phyloP scores from a whole-genome alignment of 1,284 basidiomycete genomes.

The Malassezia cuniculi region DNA sequence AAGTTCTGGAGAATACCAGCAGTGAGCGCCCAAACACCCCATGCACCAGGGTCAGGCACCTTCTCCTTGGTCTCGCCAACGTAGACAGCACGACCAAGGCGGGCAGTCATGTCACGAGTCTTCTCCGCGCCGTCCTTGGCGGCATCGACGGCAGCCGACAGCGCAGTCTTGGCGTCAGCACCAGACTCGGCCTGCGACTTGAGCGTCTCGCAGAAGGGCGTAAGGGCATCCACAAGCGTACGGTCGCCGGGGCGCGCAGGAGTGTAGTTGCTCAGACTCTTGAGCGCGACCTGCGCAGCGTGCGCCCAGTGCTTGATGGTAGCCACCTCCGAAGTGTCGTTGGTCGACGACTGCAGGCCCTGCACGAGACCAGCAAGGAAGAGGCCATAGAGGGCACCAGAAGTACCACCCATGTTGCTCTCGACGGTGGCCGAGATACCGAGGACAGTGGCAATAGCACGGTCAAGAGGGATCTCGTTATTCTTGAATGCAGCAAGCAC shows the following conservation, averaged over 20 bases:
- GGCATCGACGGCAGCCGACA: conserved; percentile 46
- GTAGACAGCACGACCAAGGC: conserved; percentile 52
- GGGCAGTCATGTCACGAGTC: conserved; percentile 50
- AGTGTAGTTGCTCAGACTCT: conserved; percentile 48
- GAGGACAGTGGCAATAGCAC: conserved; percentile 33
- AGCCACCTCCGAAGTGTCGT: conserved; percentile 18
- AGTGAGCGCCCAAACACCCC: conserved; percentile 49
- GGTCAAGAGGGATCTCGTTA: conserved; percentile 32
- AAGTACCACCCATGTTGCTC: conserved; percentile 46
- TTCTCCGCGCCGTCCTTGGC: conserved; percentile 49
- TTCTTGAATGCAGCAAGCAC: conserved; percentile 31
- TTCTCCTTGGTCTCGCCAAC: conserved; percentile 44
- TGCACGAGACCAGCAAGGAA: conserved; percentile 49
- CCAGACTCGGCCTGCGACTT: conserved; percentile 1
- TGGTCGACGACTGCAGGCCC: conserved; percentile 21
- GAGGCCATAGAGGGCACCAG: conserved; percentile 50
- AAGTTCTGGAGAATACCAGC: conserved; percentile 37
- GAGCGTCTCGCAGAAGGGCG: conserved; percentile 49
- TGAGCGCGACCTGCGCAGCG: conserved; percentile 29
- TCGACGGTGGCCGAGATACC: conserved; percentile 40
- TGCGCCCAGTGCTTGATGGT: conserved; percentile 32
- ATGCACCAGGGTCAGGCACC: conserved; percentile 53
- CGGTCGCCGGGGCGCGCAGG: conserved; percentile 52
- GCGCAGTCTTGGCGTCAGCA: conserved; percentile 24
- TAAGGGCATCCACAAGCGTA: conserved; percentile 52